These are phyloP conservation scores for Aureobasidium uvarum DNA, from an alignment of 2,329 filamentous ascomycete genomes.

Conservation along the genomic window DNA sequence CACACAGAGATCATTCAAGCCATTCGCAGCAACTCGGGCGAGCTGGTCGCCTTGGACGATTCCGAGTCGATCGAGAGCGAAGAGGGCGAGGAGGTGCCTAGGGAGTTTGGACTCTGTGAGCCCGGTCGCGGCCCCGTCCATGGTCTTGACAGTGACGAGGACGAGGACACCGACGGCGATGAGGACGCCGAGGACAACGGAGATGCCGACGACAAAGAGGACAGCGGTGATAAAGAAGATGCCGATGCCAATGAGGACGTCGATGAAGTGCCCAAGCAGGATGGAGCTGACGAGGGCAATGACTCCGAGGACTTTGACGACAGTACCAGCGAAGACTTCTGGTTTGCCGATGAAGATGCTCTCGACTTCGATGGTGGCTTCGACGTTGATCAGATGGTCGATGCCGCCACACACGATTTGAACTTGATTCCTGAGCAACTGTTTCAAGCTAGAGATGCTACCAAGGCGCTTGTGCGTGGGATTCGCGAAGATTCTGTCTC, in stretches of 20 bases:
- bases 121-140: too few species aligned
- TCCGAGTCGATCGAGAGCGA: background rate
- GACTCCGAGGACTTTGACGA: background rate
- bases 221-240: too few species aligned
- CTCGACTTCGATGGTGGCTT: background rate
- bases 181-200: too few species aligned
- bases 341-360: background rate
- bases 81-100: background rate
- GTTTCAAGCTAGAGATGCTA: background rate
- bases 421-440: background rate
- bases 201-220: too few species aligned
- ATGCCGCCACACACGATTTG: background rate
- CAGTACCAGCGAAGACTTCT: background rate
- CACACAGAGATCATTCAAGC: conserved; percentile 3
- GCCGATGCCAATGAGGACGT: background rate
- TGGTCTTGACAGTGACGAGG: too few species aligned
- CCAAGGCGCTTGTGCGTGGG: background rate
- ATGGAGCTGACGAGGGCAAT: background rate
- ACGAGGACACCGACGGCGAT: too few species aligned
- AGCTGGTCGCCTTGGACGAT: conserved; percentile 4
- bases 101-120: background rate
- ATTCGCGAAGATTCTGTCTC: background rate
- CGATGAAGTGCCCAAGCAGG: background rate
- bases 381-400: background rate
- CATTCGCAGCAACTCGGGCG: background rate